Conservation (phyloP, 768 basidiomycete species). For the Termitomyces sp. region DNA sequence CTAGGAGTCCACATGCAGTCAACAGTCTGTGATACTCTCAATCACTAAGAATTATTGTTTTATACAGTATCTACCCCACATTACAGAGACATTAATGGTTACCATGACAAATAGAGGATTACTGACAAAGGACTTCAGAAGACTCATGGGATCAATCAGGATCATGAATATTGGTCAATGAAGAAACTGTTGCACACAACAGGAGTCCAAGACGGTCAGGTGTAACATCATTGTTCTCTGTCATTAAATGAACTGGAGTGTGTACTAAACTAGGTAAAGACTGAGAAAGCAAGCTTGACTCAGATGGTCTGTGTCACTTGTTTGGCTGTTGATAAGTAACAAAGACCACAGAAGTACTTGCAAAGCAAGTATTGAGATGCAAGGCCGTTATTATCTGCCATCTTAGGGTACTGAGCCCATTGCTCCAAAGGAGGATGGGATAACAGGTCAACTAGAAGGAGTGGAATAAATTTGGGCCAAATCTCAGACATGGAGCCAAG, state of each 20-base stretch:
- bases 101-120: background rate
- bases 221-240: background rate
- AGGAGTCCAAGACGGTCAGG: background rate
- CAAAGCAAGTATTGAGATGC: background rate
- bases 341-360: background rate
- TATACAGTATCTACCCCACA: background rate
- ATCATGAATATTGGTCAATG: background rate
- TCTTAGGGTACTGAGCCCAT: background rate
- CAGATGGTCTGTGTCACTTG: background rate
- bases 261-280: background rate
- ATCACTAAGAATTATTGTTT: background rate
- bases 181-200: background rate
- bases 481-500: too few species aligned
- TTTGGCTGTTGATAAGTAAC: background rate
- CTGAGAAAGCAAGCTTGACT: background rate
- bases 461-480: background rate
- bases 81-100: background rate
- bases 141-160: background rate
- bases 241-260: background rate
- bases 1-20: background rate
- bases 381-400: background rate
- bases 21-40: background rate
- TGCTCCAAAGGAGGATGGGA: background rate
- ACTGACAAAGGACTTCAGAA: background rate
- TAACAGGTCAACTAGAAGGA: background rate